phyloP scores from a whole-genome alignment of 257 asterid species.

The Rehmannia glutinosa region DNA sequence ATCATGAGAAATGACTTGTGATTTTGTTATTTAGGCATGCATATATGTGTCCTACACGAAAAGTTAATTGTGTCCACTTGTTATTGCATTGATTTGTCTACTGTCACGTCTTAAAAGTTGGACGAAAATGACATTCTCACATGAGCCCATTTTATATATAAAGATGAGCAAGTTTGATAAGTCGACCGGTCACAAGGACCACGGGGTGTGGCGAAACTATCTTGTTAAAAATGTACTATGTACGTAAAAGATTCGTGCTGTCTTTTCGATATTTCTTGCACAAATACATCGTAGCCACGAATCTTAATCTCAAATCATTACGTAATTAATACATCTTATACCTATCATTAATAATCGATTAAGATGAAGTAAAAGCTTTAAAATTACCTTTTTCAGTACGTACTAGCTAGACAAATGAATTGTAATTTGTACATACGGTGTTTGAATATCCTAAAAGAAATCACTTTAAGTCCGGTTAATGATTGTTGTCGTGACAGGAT shows the following conservation, averaged over 20 bases:
- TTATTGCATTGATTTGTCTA: neutral
- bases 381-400: too few relatives aligned
- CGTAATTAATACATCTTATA: neutral
- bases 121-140: constrained; percentile 1
- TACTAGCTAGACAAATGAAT: too few relatives aligned
- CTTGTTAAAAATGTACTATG: neutral
- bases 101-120: neutral
- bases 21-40: neutral
- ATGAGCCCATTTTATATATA: neutral
- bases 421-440: too few relatives aligned
- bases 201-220: neutral
- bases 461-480: too few relatives aligned
- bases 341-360: too few relatives aligned
- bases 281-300: neutral
- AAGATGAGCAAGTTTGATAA: neutral
- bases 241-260: neutral
- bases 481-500: too few relatives aligned
- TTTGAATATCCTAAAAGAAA: too few relatives aligned
- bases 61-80: neutral
- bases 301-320: too few relatives aligned
- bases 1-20: neutral
- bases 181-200: neutral
- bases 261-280: neutral
- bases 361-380: too few relatives aligned
- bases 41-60: neutral